phyloP scores from a whole-genome alignment of 148 eudicot genomes.

The Rheum nobile region DNA sequence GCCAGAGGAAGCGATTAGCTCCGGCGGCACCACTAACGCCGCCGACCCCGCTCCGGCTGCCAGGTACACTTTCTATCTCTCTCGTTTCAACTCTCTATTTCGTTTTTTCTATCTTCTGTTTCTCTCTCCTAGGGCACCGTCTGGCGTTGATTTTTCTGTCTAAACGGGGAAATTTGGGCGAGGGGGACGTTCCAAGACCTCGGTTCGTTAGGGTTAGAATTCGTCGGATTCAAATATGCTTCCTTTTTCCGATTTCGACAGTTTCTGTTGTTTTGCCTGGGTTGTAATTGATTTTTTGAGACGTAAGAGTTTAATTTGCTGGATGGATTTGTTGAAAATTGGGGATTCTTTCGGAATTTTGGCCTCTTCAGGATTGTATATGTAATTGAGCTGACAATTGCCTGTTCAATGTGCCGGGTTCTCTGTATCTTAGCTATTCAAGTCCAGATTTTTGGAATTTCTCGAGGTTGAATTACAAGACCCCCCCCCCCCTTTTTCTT shows the following conservation, averaged over 20 bases:
- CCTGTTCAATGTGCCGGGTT: not conserved
- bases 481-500: too few relatives aligned
- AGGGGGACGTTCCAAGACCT: not conserved
- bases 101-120: not conserved
- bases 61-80: constrained; percentile 24
- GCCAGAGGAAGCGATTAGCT: constrained; percentile 77
- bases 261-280: not conserved
- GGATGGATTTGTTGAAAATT: not conserved
- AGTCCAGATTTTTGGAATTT: not conserved
- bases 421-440: not conserved
- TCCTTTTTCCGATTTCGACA: not conserved
- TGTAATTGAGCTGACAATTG: not conserved
- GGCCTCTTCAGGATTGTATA: not conserved
- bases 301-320: not conserved
- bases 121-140: constrained; percentile 23
- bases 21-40: constrained; percentile 37
- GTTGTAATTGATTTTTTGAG: not conserved
- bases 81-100: not conserved
- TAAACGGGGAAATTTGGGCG: not conserved
- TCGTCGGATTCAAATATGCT: not conserved
- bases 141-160: not conserved
- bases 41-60: constrained; percentile 72
- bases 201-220: not conserved
- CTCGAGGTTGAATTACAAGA: not conserved
- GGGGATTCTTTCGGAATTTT: not conserved